These are phyloP conservation scores for Lycium ferocissimum DNA, from an alignment of 257 asterid genomes.

Conservation along the genomic window DNA sequence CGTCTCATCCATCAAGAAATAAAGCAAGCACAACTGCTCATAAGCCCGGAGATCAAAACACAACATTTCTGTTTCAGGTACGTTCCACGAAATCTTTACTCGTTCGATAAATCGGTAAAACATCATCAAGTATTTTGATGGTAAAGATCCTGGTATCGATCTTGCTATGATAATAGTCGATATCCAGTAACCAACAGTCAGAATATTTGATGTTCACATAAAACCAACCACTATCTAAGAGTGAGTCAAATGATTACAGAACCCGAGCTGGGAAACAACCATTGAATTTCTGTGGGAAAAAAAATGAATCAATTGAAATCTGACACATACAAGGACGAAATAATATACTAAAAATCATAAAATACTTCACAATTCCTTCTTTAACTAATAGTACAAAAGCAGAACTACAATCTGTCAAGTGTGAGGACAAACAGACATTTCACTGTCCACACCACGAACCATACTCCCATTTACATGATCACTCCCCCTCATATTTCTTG, in stretches of 20 bases:
- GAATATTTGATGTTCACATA: background rate
- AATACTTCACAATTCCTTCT: constrained; percentile 1
- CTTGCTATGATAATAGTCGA: background rate
- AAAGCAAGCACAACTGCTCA: background rate
- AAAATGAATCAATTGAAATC: background rate
- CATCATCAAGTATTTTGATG: background rate
- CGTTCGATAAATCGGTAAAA: background rate
- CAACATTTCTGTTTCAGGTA: background rate
- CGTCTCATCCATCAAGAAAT: background rate
- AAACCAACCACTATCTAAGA: background rate
- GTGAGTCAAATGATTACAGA: background rate
- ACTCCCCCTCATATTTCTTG: background rate
- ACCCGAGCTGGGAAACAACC: constrained; percentile 4
- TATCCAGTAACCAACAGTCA: background rate
- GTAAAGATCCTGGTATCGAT: background rate
- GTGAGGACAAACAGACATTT: background rate
- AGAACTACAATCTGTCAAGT: constrained; percentile 10
- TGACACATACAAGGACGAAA: background rate
- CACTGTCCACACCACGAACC: background rate
- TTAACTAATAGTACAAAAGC: background rate
- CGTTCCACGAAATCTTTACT: background rate
- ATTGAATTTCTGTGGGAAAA: background rate
- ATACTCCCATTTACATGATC: constrained; percentile 3
- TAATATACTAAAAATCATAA: constrained; percentile 6
- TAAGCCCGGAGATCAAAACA: background rate